These are phyloP conservation scores for Pelargonium myrrhifolium DNA, from an alignment of 441 rosid genomes.

Conservation along the genomic window DNA sequence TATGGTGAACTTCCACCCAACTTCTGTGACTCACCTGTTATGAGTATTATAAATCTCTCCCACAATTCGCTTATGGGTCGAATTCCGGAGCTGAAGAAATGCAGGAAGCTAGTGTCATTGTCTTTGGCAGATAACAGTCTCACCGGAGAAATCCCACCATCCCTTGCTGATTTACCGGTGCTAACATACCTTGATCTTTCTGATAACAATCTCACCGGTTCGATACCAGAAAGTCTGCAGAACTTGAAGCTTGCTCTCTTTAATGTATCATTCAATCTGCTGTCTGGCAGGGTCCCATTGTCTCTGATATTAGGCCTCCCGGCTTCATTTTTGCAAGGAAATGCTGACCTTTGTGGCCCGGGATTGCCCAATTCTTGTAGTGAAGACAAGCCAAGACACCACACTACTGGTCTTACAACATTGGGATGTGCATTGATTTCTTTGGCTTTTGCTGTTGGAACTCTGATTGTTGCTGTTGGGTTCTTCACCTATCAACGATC, in stretches of 20 bases:
- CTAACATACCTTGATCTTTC: constrained; percentile 67
- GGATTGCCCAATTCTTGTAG: constrained; percentile 63
- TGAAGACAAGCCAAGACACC: constrained; percentile 26
- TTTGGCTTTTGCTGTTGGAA: constrained; percentile 49
- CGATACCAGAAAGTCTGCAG: constrained; percentile 48
- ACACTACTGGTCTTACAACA: constrained; percentile 21
- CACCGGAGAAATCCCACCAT: constrained; percentile 40
- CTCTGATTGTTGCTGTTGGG: constrained; percentile 31
- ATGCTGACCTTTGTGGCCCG: constrained; percentile 75
- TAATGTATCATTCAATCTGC: constrained; percentile 53
- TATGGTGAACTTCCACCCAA: constrained; percentile 47
- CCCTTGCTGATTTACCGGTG: constrained; percentile 55
- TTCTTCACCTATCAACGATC: constrained; percentile 36
- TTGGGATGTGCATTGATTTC: constrained; percentile 51
- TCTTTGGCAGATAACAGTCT: constrained; percentile 52
- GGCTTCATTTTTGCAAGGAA: constrained; percentile 84
- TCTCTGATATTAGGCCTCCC: constrained; percentile 61
- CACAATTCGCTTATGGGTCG: constrained; percentile 47
- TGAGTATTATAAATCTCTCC: constrained; percentile 59
- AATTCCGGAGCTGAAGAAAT: constrained; percentile 56
- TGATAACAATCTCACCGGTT: constrained; percentile 48
- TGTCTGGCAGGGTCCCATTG: constrained; percentile 54
- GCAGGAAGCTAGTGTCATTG: constrained; percentile 59
- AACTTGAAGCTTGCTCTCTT: constrained; percentile 67
- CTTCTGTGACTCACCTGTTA: constrained; percentile 60